Evolutionary conservation across 2,329 filamentous ascomycete species (phyloP), one percentile per base, ranked within the genome.

Genomic region (Xylaria sp.): DNA sequence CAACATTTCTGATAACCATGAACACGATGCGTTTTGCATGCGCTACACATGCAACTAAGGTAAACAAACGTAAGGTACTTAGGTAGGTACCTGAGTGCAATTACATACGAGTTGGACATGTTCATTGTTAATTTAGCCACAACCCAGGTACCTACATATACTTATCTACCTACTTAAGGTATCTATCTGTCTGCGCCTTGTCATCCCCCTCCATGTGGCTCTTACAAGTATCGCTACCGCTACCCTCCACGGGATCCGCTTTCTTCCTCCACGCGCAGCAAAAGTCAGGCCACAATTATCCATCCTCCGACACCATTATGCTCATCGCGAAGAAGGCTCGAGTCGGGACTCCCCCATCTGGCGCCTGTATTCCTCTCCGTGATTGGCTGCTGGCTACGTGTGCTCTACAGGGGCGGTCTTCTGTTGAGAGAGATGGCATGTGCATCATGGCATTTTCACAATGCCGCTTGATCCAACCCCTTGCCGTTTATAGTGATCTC

Each of bases 231-330:
- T 41, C 12, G 50, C 50, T 32, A 46, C 41, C 18, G 57, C 20
- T 43, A 39, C 59, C 58, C 30, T 63, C 32, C 53, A 23, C 28
- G 15, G 59, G 68, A 63, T 66, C 66, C 68, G 68, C 67, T 65
- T 65, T 60, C 65, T 36, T 66, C 56, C 57, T 57, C 46, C 50
- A 59, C 46, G 56, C 58, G 60, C 60, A 65, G 52, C 61, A 69
- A 67, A 71, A 72, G 67, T 73, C 71, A 73, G 67, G 68, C 71
- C 71, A 73, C 61, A 68, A 70, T 69, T 60, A 52, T 23, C 62
- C 43, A 68, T 45, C 63, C 60, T 66, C 65, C 63, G 67, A 66
- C 66, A 60, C 52, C 56, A 55, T 67, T 55, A 39, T 63, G 46
- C 56, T 45, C 63, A 41, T 66, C 41, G 23, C 46, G n/a, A 41